Evolutionary conservation across 139 green algal species (phyloP).

Genomic region (Microglena sp.): DNA sequence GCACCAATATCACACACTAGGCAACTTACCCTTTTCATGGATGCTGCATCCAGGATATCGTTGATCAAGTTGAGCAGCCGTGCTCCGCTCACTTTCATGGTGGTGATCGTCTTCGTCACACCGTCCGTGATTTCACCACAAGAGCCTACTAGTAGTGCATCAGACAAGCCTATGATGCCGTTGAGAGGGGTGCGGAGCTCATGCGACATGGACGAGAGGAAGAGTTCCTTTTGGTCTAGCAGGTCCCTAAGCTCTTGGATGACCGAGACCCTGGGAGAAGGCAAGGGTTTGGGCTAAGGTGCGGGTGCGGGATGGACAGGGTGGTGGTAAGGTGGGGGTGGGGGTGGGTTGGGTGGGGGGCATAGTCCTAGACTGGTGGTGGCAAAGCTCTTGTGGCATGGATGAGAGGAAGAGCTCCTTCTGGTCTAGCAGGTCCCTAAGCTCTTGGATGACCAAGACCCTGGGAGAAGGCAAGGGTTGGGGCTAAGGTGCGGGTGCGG

Average conservation of each 20-base stretch:
- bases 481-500: too few relatives aligned
- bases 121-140: conserved; percentile 22
- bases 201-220: conserved; percentile 42
- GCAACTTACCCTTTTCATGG: conserved; percentile 24
- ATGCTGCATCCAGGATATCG: conserved; percentile 39
- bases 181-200: conserved; percentile 54
- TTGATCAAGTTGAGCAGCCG: conserved; percentile 43
- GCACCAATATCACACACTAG: too few relatives aligned
- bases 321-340: too few relatives aligned
- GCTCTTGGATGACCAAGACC: conserved; percentile 33
- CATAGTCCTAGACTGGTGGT: too few relatives aligned
- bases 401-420: conserved; percentile 53
- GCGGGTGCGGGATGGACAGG: too few relatives aligned
- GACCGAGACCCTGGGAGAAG: too few relatives aligned
- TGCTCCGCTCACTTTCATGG: conserved; percentile 35
- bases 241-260: conserved; percentile 39
- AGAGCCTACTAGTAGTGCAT: conserved; percentile 30
- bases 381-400: conserved; percentile 47
- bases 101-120: conserved; percentile 23
- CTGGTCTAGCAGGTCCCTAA: conserved; percentile 42
- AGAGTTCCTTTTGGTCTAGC: conserved; percentile 56
- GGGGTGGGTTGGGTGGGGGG: too few relatives aligned
- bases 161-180: conserved; percentile 47
- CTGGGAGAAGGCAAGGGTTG: conserved; percentile 4
- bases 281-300: too few relatives aligned